These are phyloP conservation scores for grape (Vitis vinifera) DNA, from an alignment of 164 flowering plant genomes.

Conservation along the genomic window ASM3070453v1 NC_081811.1:7261001-7261500, in stretches of 20 bases:
- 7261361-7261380: not conserved
- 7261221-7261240: not conserved
- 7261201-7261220: too few species aligned
- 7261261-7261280: not conserved
- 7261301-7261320: conserved; percentile 1
- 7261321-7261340: not conserved
- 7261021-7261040: too few species aligned
- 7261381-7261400: conserved; percentile 2
- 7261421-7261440: conserved; percentile 10
- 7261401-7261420: too few species aligned
- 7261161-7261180: too few species aligned
- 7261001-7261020: too few species aligned
- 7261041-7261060: too few species aligned
- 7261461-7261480: conserved; percentile 18
- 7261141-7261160: too few species aligned
- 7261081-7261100: too few species aligned
- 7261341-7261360: not conserved
- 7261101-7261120: too few species aligned
- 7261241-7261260: not conserved
- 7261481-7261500: conserved; percentile 40
- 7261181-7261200: too few species aligned
- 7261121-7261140: too few species aligned
- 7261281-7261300: not conserved
- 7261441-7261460: conserved; percentile 16
- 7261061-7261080: too few species aligned